Percentiles rank a stretch among this genome's conserved stretches.
phyloP scores from a whole-genome alignment of 768 basidiomycete species.

The Psilocybe sp. region DNA sequence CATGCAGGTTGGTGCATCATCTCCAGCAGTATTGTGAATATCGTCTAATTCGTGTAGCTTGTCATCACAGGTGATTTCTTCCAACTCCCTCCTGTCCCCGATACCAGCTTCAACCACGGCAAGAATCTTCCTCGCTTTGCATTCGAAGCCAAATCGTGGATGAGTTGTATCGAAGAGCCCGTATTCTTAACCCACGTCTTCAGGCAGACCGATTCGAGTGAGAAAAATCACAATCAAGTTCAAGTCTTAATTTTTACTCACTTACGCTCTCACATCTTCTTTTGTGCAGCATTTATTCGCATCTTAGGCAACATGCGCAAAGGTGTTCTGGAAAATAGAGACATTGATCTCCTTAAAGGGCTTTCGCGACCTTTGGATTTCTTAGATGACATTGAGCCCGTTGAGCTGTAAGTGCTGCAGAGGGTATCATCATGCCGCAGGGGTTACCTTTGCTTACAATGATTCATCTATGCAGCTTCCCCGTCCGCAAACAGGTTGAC shows the following conservation, averaged over 20 bases:
- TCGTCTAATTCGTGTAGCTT: constrained; percentile 37
- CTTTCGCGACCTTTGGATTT: constrained; percentile 60
- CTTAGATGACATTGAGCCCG: constrained; percentile 72
- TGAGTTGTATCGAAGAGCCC: constrained; percentile 43
- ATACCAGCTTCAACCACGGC: constrained; percentile 29
- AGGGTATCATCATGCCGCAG: too few relatives aligned
- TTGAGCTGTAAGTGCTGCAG: constrained; percentile 62
- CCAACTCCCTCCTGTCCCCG: constrained; percentile 72
- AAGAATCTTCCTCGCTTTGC: constrained; percentile 51
- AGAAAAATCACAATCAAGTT: constrained; percentile 1
- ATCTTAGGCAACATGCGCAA: constrained; percentile 89
- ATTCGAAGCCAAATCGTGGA: constrained; percentile 67
- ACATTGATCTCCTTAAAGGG: constrained; percentile 51
- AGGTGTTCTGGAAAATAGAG: constrained; percentile 52
- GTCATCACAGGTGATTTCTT: constrained; percentile 79
- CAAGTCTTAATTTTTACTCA: background rate
- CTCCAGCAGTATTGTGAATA: background rate
- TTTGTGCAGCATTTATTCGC: constrained; percentile 63
- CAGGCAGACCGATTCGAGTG: constrained; percentile 63
- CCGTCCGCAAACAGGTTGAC: constrained; percentile 76
- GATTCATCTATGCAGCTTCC: constrained; percentile 43
- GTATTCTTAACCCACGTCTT: constrained; percentile 62
- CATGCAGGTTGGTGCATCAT: constrained; percentile 10
- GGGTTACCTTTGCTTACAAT: background rate
- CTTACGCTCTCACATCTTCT: background rate